Evolutionary conservation across 2,329 filamentous ascomycete genomes (phyloP), one percentile per base, ranked within the genome.

Genomic region (Fusarium bulbicola): DNA sequence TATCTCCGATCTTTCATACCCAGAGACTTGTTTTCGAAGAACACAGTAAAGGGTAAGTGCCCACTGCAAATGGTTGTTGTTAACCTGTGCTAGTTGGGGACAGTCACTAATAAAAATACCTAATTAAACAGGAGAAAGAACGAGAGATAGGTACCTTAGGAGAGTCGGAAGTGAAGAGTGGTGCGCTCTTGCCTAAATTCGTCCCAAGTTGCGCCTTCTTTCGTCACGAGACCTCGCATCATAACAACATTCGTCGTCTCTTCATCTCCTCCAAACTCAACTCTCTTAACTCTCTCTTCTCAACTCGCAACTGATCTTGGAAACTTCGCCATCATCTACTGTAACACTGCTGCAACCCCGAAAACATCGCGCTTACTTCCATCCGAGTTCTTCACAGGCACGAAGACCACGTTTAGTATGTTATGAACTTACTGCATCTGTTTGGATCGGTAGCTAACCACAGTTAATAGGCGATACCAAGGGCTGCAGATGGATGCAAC

Each of bases 191-290:
- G 60, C 69, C 61, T 61, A 46, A 42, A 30, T 54, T 65, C 42
- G 40, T 71, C 63, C 47, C 49, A 60, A 57, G 36, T 37, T 53
- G 63, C 63, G 71, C 72, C 68, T 70, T 65, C 73, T 66, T 58
- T 57, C 53, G 26, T 63, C 39, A 46, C 39, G 58, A 42, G 32
- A 54, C 43, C 32, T 58, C 21, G 45, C 45, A 42, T 37, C 34
- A 53, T 67, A 62, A 40, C 47, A 42, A 64, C 30, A 39, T 37
- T 45, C 42, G 43, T 49, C 24, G 39, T 53, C 36, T 50, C 67
- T 61, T 54, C 52, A 64, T 49, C 30, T 63, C 15, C n/a, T n/a
- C 37, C 34, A 63, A 47, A 30, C 46, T 30, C 54, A 34, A 47
- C 43, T 28, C 40, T 47, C 36, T 47, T 61, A 71, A 62, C 57